Conservation (phyloP, 495 filamentous ascomycete genomes). For the Letharia columbiana region DNA sequence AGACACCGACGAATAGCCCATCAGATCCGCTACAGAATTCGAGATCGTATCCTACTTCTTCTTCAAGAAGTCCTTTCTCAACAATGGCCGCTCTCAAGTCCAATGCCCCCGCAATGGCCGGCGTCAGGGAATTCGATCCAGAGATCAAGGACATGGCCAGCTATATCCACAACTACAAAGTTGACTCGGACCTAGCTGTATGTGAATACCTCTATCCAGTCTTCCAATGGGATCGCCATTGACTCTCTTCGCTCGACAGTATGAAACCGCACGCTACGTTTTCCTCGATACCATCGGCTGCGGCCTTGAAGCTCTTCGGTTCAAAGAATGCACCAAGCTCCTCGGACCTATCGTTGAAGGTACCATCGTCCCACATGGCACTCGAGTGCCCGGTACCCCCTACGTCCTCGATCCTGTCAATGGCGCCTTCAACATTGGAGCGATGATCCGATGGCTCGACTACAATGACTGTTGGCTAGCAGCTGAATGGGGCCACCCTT, state of each 20-base stretch:
- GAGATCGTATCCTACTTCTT: constrained; percentile 9
- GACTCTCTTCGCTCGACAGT: constrained; percentile 43
- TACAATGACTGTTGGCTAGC: constrained; percentile 99
- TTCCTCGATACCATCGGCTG: constrained; percentile 95
- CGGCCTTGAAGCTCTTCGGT: constrained; percentile 88
- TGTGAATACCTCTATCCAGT: constrained; percentile 29
- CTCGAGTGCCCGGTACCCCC: constrained; percentile 81
- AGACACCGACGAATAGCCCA: too few species aligned
- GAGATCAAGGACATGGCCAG: constrained; percentile 90
- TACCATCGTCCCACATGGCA: constrained; percentile 87
- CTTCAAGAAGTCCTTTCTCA: constrained; percentile 28
- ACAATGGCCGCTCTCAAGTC: constrained; percentile 42
- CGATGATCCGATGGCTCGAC: constrained; percentile 97
- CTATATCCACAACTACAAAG: constrained; percentile 86
- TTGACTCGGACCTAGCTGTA: constrained; percentile 88
- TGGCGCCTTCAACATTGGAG: constrained; percentile 96
- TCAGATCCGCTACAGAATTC: neutral
- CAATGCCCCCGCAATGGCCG: constrained; percentile 32
- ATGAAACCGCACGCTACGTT: constrained; percentile 81
- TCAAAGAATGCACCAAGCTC: constrained; percentile 91
- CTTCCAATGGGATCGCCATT: neutral
- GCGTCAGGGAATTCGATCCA: constrained; percentile 57
- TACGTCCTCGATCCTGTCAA: constrained; percentile 94
- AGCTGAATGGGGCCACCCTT: constrained; percentile 97
- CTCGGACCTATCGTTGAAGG: constrained; percentile 90